Evolutionary conservation across 192 early-diverging fungal species (phyloP), one percentile per base, ranked within the genome.

Genomic region (Backusella tarrabulga): DNA sequence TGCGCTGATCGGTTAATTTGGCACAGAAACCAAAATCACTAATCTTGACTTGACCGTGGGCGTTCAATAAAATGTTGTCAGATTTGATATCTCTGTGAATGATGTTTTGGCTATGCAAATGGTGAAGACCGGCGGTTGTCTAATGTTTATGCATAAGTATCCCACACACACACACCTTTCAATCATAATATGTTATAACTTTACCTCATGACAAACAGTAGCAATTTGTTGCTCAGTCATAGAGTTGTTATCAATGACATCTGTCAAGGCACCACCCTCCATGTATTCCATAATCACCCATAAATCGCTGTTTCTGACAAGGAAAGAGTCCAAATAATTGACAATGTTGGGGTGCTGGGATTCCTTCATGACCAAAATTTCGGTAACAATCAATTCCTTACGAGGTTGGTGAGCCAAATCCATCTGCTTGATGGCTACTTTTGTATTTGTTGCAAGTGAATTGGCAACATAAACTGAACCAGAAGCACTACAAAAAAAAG

Each of bases 231-330:
- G 89, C 85, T 99, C 97, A n/a, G 89, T 91, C 90, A 99, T 85
- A 15, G 68, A 87, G 83, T 92, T 96, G 87, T 98, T 97, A 82
- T 94, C 95, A 83, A 99, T 98, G 32, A 98, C 93, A 80, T 99
- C 97, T 32, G 96, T 99, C 83, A 99, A 87, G 19, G 97, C 90
- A 67, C 98, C 98, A 67, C 96, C 98, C 83, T 99, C 98, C 97
- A 99, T 99, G 83, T 93, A 96, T 86, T 99, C 98, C 95, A 99
- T 96, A 34, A 99, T 91, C 17, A 99, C 95, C 98, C 98, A 99
- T 75, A 99, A 85, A 52, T 98, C 97, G 34, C 76, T 80, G 21
- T 87, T 87, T 80, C 91, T 92, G 68, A 97, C 90, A 77, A 99
- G 84, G 83, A 93, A 99, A 11, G 93, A 88, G 83, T 98, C 97